Conservation (phyloP, 257 asterid genomes). For the Jaltomata sinuosa region DNA sequence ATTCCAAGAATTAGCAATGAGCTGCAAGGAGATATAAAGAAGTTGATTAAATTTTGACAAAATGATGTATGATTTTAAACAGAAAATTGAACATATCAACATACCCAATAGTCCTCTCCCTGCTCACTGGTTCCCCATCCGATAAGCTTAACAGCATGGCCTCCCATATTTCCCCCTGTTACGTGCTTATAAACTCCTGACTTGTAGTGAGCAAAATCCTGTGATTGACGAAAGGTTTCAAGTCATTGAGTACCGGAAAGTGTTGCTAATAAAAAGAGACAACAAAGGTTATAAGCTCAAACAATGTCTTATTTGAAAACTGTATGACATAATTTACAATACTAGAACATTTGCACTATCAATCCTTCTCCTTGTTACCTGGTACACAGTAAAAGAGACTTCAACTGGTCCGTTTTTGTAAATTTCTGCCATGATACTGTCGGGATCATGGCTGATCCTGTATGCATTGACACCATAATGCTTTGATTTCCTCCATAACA, state of each 20-base stretch:
- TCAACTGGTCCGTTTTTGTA: conserved; percentile 79
- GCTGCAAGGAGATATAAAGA: conserved; percentile 36
- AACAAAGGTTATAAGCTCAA: neutral
- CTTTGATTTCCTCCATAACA: conserved; percentile 60
- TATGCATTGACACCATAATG: conserved; percentile 62
- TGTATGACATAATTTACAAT: neutral
- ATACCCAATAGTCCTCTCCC: conserved; percentile 95
- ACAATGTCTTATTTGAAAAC: neutral
- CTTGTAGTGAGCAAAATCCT: conserved; percentile 92
- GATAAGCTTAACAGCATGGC: conserved; percentile 90
- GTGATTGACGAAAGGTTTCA: neutral
- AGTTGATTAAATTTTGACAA: conserved; percentile 2
- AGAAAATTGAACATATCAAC: neutral
- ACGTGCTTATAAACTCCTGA: conserved; percentile 89
- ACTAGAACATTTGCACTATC: neutral
- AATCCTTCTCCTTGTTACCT: conserved; percentile 35
- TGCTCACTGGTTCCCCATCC: conserved; percentile 86
- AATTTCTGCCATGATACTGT: conserved; percentile 85
- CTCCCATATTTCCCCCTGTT: conserved; percentile 68
- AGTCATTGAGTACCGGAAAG: neutral
- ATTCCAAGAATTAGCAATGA: conserved; percentile 93
- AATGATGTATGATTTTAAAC: neutral
- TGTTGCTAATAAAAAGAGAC: neutral
- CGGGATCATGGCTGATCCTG: conserved; percentile 48
- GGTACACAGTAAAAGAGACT: conserved; percentile 85